Conservation (phyloP, 2,329 filamentous ascomycete species). For the Penicillium glabrum region DNA sequence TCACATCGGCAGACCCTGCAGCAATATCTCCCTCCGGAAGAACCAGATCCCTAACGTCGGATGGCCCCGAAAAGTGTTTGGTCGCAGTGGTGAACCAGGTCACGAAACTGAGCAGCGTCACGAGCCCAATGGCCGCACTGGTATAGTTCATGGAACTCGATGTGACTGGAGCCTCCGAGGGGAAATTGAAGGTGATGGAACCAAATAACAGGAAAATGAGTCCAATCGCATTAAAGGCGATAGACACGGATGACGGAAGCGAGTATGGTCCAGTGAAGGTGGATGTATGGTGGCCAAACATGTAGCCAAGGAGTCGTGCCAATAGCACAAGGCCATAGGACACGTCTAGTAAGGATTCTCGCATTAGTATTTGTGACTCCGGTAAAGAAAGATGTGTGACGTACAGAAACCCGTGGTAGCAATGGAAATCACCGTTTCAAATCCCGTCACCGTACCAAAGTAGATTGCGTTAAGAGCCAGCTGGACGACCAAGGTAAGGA, state of each 20-base stretch:
- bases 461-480: constrained; percentile 10
- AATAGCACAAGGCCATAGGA: constrained; percentile 9
- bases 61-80: constrained; percentile 4
- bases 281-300: not conserved
- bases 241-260: constrained; percentile 4
- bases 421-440: constrained; percentile 10
- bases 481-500: constrained; percentile 4
- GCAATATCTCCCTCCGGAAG: not conserved
- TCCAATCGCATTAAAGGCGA: constrained; percentile 5
- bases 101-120: constrained; percentile 4
- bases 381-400: not conserved
- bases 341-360: not conserved
- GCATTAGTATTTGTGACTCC: not conserved
- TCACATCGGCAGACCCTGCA: not conserved
- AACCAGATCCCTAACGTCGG: constrained; percentile 1
- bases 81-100: constrained; percentile 11
- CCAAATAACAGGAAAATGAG: constrained; percentile 6
- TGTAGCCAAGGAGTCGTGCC: constrained; percentile 9
- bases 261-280: constrained; percentile 3
- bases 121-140: constrained; percentile 6
- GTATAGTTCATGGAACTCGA: constrained; percentile 11
- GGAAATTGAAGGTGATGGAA: constrained; percentile 12
- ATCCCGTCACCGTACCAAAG: constrained; percentile 10
- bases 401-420: constrained; percentile 9
- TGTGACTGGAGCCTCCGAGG: constrained; percentile 3